Base-by-base conservation (phyloP, 331 rosid genomes). In the Erythrophleum ivorense region DNA sequence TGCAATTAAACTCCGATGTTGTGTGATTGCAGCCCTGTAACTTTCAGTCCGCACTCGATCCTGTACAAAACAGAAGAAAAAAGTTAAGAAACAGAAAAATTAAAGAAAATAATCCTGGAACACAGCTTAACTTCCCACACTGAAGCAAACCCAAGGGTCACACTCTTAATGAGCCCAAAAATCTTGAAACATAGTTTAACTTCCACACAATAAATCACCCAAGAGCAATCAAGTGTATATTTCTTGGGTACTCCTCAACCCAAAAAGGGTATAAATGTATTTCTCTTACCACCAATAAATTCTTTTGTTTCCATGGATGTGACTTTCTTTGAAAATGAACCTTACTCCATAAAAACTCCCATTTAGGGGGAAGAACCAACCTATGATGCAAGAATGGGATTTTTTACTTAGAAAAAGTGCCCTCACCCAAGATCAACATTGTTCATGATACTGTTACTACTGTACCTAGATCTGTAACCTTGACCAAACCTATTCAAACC, bases 31-130 rank as follows among this genome's bases (percentile, higher is more conserved):
- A 3, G 79, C 86, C 88, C 88, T 89, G 57, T 95, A 95, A 67
- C 98, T 87, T 71, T 95, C 98, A 60, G 98, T 95, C 64, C 99
- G 92, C 77, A 88, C 91, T 10, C 91, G 95, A 86, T 95, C 99
- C 98, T 95, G 91, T 64, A 67, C 60, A 82, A 76, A 54, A 53
- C 36, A 38, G 50, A 43, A 16, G 13, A 36, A 59, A 45, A 59
- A 65, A 65, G 19, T n/a, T 14, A 24, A 40, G 10, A 60, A 58
- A 63, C 43, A 21, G 2, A 18, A 76, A 63, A 58, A 3, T n/a
- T 14, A 71, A 11, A 67, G 2, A 76, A 29, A 64, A 53, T 78
- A 75, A 13, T 54, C 31, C 59, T n/a, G 41, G 38, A 71, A 71
- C 21, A 65, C 64, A 64, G 64, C 33, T n/a, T 52, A 52, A 78